Evolutionary conservation across 257 asterid species (phyloP), one percentile per base, ranked within the genome.

Genomic region (Capsicum baccatum): DNA sequence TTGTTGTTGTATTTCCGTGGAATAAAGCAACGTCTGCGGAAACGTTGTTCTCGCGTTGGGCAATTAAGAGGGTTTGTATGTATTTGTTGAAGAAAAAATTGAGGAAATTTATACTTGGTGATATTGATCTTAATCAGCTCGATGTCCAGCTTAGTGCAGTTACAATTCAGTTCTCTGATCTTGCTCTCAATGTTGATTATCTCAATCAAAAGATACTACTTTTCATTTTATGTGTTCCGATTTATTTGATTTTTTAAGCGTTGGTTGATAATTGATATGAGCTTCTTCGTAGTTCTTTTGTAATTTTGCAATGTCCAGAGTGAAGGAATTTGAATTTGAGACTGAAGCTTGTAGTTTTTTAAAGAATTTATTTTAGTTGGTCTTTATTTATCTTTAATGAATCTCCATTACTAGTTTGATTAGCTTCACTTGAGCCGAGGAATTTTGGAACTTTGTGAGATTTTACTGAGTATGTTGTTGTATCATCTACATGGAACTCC

Each of bases 11-110:
- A 98, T 94, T 96, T 88, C 87, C 94, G 55, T 96, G 98, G 98
- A 90, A 88, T 85, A 88, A 94, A 79, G 88, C 99, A 58, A 95
- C 92, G 90, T 93, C 98, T 87, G 98, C 99, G 55, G 98, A 97
- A 92, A 94, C 97, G 91, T 89, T 92, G 98, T 92, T 97, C 91
- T 94, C 98, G 62, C 99, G 98, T 79, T 97, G 98, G 99, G 99
- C 99, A 50, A 87, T 97, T 19, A 92, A 93, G 83, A 92, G 98
- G 80, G 86, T 95, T n/a, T 97, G 98, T 80, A 92, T 94, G 86
- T 94, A 94, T 83, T 68, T 94, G 86, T 85, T 97, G 92, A 95
- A 95, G 98, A 97, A 97, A 94, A 95, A 95, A 85, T 86, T 97
- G 89, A 98, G 99, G 59, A 91, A 95, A 84, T 94, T 95, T 62